Evolutionary conservation across 768 basidiomycete genomes (phyloP), one percentile per base, ranked within the genome.

Genomic region (Naganishia onofrii): DNA sequence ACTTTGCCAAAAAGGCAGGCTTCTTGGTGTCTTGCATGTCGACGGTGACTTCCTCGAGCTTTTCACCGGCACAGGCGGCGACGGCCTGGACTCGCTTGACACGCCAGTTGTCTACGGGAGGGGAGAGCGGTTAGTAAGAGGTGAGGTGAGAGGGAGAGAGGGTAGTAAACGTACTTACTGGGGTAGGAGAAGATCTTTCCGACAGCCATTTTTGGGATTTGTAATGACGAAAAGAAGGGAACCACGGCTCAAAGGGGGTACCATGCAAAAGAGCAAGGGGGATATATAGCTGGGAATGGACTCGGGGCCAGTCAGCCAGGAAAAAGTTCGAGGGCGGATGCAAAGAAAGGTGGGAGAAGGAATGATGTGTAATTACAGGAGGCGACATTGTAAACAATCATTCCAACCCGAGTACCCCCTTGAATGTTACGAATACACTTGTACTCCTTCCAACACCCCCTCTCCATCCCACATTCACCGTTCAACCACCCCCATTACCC

Each of bases 31-130:
- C 75, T 29, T 71, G 83, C 6, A 82, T 83, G 58, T 90, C 93
- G 71, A 86, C 84, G 4, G 90, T 88, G 52, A 83, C 85, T 74
- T 89, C 85, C 8, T 92, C 91, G 72, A 94, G 87, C 77, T 90
- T 88, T 64, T 94, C 84, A 23, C 84, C 76, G 31, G 80, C 72
- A 58, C 76, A 85, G 74, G 86, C 88, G 76, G 91, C 88, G 74
- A 91, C 89, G 26, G 63, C 78, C 58, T 74, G 73, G n/a, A 77
- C 76, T 44, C 78, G 75, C 65, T 74, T 71, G 42, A 78, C 75
- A 67, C 80, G 77, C 65, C 71, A 69, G 76, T 79, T 79, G 73
- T 78, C 79, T 77, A 58, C 4, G 69, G 56, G 19, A 36, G 28
- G 28, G 32, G 7, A 9, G 38, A 31, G 12, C 3, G 15, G 54